A percentile compares a stretch with the other conserved stretches of the same genome.
phyloP scores from a whole-genome alignment of 805 yeast genomes.

The Starmerella apis region DNA sequence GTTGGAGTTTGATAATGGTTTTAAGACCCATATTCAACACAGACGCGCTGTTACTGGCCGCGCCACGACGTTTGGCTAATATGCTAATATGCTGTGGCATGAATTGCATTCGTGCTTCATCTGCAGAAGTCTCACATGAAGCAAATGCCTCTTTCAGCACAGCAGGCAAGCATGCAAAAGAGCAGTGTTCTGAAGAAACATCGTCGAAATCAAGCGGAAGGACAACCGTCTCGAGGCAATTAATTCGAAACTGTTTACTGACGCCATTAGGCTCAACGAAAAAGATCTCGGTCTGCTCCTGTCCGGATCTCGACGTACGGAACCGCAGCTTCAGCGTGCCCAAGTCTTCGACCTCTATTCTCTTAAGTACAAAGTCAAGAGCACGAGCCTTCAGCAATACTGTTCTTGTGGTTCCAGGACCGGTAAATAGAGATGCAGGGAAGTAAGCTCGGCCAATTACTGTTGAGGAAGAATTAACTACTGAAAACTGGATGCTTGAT shows the following conservation, averaged over 20 bases:
- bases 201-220: slow-evolving; percentile 9
- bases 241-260: slow-evolving; percentile 10
- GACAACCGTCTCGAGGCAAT: slow-evolving; percentile 13
- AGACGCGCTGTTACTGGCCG: background rate
- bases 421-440: slow-evolving; percentile 10
- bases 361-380: slow-evolving; percentile 12
- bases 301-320: slow-evolving; percentile 9
- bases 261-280: slow-evolving; percentile 9
- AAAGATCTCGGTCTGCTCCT: slow-evolving; percentile 15
- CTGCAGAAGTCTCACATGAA: slow-evolving; percentile 22
- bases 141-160: slow-evolving; percentile 18
- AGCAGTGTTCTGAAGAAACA: background rate
- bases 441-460: slow-evolving; percentile 10
- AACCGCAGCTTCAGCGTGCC: slow-evolving; percentile 11
- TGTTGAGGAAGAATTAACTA: slow-evolving; percentile 16
- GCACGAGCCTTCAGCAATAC: slow-evolving; percentile 20
- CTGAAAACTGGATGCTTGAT: slow-evolving; percentile 9
- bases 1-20: slow-evolving; percentile 20
- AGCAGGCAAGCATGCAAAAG: slow-evolving; percentile 19
- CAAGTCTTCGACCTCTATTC: slow-evolving; percentile 10
- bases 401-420: slow-evolving; percentile 6
- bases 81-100: slow-evolving; percentile 14
- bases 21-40: slow-evolving; percentile 16
- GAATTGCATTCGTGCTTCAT: slow-evolving; percentile 20
- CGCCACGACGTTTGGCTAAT: slow-evolving; percentile 15